Conservation (phyloP, 805 yeast species). For the Lipomyces oligophaga region DNA sequence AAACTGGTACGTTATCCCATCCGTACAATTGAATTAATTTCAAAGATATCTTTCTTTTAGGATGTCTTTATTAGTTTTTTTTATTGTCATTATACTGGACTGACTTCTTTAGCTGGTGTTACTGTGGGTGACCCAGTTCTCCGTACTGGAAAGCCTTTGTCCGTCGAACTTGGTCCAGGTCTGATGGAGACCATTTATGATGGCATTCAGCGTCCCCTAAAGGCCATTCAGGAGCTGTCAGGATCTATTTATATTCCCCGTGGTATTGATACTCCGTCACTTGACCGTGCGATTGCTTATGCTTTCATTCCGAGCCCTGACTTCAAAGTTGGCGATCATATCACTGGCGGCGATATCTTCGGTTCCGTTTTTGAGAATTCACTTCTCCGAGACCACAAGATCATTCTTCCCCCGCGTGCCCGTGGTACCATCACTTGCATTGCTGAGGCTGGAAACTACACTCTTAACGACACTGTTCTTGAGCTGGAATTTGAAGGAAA, state of each 20-base stretch:
- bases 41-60: not conserved
- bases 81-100: not conserved
- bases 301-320: constrained; percentile 73
- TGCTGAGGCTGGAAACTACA: constrained; percentile 87
- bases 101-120: constrained; percentile 68
- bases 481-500: constrained; percentile 95
- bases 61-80: not conserved
- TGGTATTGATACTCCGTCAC: constrained; percentile 97
- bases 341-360: constrained; percentile 96
- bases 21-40: not conserved
- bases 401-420: constrained; percentile 95
- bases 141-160: constrained; percentile 97
- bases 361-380: constrained; percentile 95
- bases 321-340: constrained; percentile 90
- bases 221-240: constrained; percentile 80
- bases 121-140: constrained; percentile 98
- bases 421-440: constrained; percentile 92
- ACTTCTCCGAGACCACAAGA: constrained; percentile 85
- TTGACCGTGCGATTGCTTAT: constrained; percentile 74
- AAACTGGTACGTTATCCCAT: constrained; percentile 50
- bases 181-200: constrained; percentile 98
- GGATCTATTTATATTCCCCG: constrained; percentile 97
- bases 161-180: constrained; percentile 99
- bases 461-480: constrained; percentile 80
- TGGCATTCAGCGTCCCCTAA: constrained; percentile 98